A percentile compares a stretch with the other conserved stretches of the same genome.
These are phyloP conservation scores for Umbelopsis sp. DNA, from an alignment of 192 early-diverging fungal genomes.

Conservation along the genomic window DNA sequence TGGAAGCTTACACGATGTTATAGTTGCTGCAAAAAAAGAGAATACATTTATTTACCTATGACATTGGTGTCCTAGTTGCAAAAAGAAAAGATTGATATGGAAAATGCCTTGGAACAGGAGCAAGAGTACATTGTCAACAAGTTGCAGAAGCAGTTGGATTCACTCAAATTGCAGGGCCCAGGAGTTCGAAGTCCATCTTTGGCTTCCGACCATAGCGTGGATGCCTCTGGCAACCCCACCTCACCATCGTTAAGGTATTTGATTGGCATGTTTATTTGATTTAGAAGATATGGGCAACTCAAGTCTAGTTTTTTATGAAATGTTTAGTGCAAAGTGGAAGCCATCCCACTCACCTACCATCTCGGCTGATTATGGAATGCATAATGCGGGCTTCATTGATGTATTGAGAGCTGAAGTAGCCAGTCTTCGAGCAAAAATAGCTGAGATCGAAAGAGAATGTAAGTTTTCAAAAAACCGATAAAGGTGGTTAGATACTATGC, in stretches of 20 bases:
- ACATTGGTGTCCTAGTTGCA: conserved; percentile 57
- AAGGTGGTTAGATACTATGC: too few species aligned
- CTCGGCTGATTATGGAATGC: conserved; percentile 13
- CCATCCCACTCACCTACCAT: conserved; percentile 25
- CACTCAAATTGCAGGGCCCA: conserved; percentile 45
- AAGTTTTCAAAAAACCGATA: too few species aligned
- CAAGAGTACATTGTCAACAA: conserved; percentile 92
- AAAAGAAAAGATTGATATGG: conserved; percentile 89
- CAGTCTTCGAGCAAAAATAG: conserved; percentile 27
- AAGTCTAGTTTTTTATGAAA: background rate
- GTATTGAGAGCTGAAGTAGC: conserved; percentile 32
- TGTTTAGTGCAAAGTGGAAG: conserved; percentile 38
- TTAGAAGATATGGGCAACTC: background rate
- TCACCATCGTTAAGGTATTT: conserved; percentile 28
- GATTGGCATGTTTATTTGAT: background rate
- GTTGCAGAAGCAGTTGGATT: conserved; percentile 81
- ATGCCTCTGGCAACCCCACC: conserved; percentile 18
- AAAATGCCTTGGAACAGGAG: conserved; percentile 88
- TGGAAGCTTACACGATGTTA: background rate
- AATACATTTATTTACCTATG: too few species aligned
- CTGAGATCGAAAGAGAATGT: conserved; percentile 47
- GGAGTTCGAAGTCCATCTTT: conserved; percentile 14
- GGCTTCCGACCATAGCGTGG: conserved; percentile 9
- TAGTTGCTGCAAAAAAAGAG: too few species aligned
- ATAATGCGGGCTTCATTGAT: conserved; percentile 28